These are phyloP conservation scores for Trametes coccinea DNA, from an alignment of 768 basidiomycete species.

Conservation along the genomic window DNA sequence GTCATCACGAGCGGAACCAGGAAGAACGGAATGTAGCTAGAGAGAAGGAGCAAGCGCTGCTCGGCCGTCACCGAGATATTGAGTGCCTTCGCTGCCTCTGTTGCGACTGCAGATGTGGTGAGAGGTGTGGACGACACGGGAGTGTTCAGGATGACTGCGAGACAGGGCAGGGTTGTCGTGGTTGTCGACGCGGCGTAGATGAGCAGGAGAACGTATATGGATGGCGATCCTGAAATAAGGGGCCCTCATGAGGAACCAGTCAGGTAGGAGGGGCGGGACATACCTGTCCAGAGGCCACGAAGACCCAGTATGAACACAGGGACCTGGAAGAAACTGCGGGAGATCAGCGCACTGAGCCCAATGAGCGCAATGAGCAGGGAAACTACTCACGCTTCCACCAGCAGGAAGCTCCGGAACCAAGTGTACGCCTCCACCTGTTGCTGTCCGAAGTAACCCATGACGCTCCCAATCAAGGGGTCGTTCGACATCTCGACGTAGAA, in stretches of 20 bases:
- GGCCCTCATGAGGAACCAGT: neutral
- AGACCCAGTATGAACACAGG: conserved; percentile 77
- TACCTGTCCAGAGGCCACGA: conserved; percentile 58
- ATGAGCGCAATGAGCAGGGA: neutral
- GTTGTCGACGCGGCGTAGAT: conserved; percentile 77
- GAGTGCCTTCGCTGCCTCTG: conserved; percentile 32
- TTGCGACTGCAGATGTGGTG: conserved; percentile 27
- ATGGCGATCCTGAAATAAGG: conserved; percentile 42
- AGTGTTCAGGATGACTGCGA: conserved; percentile 57
- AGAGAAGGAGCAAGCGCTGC: conserved; percentile 61
- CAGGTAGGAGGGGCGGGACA: neutral
- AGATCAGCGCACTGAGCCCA: neutral
- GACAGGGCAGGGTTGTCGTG: conserved; percentile 76
- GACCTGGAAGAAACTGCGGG: conserved; percentile 62
- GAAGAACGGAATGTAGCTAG: conserved; percentile 76
- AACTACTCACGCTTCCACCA: conserved; percentile 56
- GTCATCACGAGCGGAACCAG: conserved; percentile 70
- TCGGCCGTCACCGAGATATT: conserved; percentile 43
- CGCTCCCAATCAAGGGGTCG: conserved; percentile 66
- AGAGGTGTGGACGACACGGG: conserved; percentile 33
- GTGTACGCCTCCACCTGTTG: conserved; percentile 34
- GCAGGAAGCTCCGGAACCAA: conserved; percentile 68
- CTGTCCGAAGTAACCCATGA: conserved; percentile 42
- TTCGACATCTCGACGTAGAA: conserved; percentile 59
- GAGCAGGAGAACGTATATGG: conserved; percentile 63